Percentiles rank a stretch among this genome's conserved stretches.
Evolutionary conservation across 805 yeast species (phyloP).

Genomic region (Hanseniaspora occidentalis): DNA sequence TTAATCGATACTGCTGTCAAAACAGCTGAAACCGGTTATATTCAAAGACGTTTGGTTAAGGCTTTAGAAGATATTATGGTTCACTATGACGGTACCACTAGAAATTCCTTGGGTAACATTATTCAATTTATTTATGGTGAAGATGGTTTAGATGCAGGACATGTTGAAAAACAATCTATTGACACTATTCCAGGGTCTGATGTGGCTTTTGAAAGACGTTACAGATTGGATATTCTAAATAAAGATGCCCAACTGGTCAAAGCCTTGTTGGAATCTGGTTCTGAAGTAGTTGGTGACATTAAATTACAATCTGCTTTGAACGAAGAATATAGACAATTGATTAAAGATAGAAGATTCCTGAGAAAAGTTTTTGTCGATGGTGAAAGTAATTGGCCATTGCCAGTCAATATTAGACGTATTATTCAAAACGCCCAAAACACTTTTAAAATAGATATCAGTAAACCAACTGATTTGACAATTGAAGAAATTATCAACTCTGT

Average conservation of each 20-base stretch:
- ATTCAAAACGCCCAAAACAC: conserved; percentile 95
- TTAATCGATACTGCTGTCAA: conserved; percentile 98
- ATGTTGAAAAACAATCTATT: conserved; percentile 90
- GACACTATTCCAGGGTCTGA: conserved; percentile 94
- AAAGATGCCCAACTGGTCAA: conserved; percentile 52
- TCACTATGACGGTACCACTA: conserved; percentile 94
- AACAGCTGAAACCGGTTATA: conserved; percentile 97
- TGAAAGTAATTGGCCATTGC: conserved; percentile 94
- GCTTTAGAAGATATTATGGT: conserved; percentile 97
- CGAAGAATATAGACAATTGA: conserved; percentile 69
- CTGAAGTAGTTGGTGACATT: conserved; percentile 82
- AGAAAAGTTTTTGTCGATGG: conserved; percentile 85
- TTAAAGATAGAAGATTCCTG: conserved; percentile 64
- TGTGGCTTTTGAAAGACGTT: conserved; percentile 67
- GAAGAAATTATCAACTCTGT: conserved; percentile 70
- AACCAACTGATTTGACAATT: conserved; percentile 81
- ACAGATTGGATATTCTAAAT: conserved; percentile 77
- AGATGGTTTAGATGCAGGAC: conserved; percentile 97
- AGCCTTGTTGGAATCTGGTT: conserved; percentile 72
- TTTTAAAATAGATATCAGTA: conserved; percentile 82
- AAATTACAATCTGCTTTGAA: conserved; percentile 72
- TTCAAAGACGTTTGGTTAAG: conserved; percentile 94
- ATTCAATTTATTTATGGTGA: conserved; percentile 97
- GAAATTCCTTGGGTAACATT: conserved; percentile 94
- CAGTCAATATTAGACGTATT: conserved; percentile 93